Percentiles rank a stretch among this genome's conserved stretches.
Evolutionary conservation across 805 yeast genomes (phyloP).

Genomic region (Kluyveromyces dobzhanskii): DNA sequence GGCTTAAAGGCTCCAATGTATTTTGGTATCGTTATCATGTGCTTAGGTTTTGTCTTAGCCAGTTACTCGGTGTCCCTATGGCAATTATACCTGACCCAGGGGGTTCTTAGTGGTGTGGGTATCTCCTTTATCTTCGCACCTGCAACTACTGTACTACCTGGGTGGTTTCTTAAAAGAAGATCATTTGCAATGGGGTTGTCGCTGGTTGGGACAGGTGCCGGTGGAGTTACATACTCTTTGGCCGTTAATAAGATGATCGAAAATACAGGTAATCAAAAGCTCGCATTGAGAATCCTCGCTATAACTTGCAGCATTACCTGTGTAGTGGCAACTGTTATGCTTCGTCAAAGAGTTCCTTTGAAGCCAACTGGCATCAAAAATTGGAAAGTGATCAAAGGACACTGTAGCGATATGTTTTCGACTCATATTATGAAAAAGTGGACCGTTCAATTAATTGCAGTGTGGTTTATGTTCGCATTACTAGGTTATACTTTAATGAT

Average conservation of each 20-base stretch:
- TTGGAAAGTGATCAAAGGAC: conserved; percentile 21
- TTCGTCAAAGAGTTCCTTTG: conserved; percentile 37
- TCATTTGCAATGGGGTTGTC: conserved; percentile 46
- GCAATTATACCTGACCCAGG: conserved; percentile 65
- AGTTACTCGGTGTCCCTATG: conserved; percentile 50
- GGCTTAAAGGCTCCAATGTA: conserved; percentile 42
- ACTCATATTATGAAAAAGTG: conserved; percentile 23
- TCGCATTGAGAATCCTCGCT: conserved; percentile 41
- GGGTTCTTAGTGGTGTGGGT: conserved; percentile 47
- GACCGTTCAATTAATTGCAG: conserved; percentile 28
- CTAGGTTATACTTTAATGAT: conserved; percentile 38
- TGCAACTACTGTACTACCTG: conserved; percentile 52
- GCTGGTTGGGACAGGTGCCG: conserved; percentile 44
- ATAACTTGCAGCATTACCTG: conserved; percentile 34
- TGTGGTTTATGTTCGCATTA: conserved; percentile 32
- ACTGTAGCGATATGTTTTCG: conserved; percentile 30
- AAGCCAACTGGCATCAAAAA: conserved; percentile 24
- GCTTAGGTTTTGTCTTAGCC: conserved; percentile 51
- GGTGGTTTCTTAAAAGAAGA: conserved; percentile 60
- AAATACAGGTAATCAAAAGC: conserved; percentile 34
- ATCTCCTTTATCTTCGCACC: conserved; percentile 51
- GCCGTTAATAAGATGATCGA: conserved; percentile 35
- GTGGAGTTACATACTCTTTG: conserved; percentile 40
- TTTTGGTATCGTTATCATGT: conserved; percentile 43
- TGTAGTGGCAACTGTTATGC: conserved; percentile 33